Percentiles rank a stretch among this genome's conserved stretches.
Evolutionary conservation across 1,284 basidiomycete genomes (phyloP).

Genomic region (Boletus chippewaensis): DNA sequence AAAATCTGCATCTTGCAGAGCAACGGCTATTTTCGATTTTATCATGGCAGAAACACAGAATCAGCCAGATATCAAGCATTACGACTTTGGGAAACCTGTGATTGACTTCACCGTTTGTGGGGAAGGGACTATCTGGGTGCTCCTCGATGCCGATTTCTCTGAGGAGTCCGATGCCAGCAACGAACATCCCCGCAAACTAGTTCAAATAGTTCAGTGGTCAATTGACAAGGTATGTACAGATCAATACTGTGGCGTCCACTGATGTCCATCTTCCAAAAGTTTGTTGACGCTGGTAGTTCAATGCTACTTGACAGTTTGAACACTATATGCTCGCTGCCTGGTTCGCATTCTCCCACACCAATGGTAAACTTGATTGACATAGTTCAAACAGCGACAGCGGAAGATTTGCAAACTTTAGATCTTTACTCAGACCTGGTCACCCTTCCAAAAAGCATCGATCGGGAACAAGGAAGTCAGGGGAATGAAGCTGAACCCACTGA

Average conservation of each 20-base stretch:
- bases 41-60: slow-evolving; percentile 32
- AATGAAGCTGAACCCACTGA: slow-evolving; percentile 10
- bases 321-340: slow-evolving; percentile 27
- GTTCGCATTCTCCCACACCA: slow-evolving; percentile 28
- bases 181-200: slow-evolving; percentile 22
- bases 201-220: slow-evolving; percentile 20
- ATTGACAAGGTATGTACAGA: slow-evolving; percentile 14
- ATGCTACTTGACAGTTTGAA: slow-evolving; percentile 25
- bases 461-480: slow-evolving; percentile 34
- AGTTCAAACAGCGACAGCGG: slow-evolving; percentile 37
- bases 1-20: slow-evolving; percentile 37
- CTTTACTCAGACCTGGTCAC: slow-evolving; percentile 53
- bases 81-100: slow-evolving; percentile 53
- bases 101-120: slow-evolving; percentile 48
- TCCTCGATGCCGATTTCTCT: slow-evolving; percentile 44
- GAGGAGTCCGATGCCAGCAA: slow-evolving; percentile 31
- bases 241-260: neutral
- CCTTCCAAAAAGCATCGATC: slow-evolving; percentile 57
- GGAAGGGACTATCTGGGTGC: slow-evolving; percentile 42
- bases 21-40: slow-evolving; percentile 59
- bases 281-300: slow-evolving; percentile 15
- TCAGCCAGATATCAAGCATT: slow-evolving; percentile 33
- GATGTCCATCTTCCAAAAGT: slow-evolving; percentile 10
- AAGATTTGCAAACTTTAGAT: slow-evolving; percentile 48
- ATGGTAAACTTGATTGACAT: neutral